Percentiles rank a stretch among this genome's conserved stretches.
Evolutionary conservation across 2,329 filamentous ascomycete species (phyloP).

Genomic region (Pochonia chlamydosporia): DNA sequence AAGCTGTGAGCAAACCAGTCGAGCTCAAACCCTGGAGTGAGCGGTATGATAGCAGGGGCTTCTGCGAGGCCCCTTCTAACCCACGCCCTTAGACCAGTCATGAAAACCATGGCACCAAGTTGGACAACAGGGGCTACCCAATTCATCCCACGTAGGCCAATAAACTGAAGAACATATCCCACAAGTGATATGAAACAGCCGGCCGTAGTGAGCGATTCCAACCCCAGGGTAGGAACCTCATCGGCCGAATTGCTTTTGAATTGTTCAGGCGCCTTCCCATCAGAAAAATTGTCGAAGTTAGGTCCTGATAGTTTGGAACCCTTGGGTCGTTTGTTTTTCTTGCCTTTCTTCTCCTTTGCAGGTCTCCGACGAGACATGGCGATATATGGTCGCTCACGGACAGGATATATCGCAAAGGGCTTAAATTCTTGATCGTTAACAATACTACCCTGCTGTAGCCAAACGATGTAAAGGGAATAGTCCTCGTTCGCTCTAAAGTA

Average conservation of each 20-base stretch:
- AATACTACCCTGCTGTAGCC: constrained; percentile 19
- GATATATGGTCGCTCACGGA: not conserved
- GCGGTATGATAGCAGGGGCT: not conserved
- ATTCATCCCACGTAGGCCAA: not conserved
- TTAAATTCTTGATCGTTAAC: not conserved
- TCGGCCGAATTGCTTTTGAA: too few species aligned
- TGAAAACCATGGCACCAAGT: not conserved
- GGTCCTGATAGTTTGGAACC: too few species aligned
- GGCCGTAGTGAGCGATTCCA: too few species aligned
- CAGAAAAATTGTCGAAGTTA: too few species aligned
- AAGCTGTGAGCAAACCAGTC: not conserved
- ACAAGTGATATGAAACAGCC: too few species aligned
- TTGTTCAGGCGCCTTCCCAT: too few species aligned
- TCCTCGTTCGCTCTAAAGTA: not conserved
- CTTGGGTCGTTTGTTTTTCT: too few species aligned
- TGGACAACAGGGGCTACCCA: not conserved
- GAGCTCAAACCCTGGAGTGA: not conserved
- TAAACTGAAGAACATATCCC: too few species aligned
- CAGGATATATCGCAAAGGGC: not conserved
- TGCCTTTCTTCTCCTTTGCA: too few species aligned
- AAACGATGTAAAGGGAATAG: constrained; percentile 18
- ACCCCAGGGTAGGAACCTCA: too few species aligned
- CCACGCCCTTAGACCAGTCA: not conserved
- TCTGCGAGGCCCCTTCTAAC: not conserved
- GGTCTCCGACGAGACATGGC: not conserved